A percentile compares a stretch with the other conserved stretches of the same genome.
These are phyloP conservation scores for Clavispora vitiphila DNA, from an alignment of 805 yeast species.

Conservation along the genomic window DNA sequence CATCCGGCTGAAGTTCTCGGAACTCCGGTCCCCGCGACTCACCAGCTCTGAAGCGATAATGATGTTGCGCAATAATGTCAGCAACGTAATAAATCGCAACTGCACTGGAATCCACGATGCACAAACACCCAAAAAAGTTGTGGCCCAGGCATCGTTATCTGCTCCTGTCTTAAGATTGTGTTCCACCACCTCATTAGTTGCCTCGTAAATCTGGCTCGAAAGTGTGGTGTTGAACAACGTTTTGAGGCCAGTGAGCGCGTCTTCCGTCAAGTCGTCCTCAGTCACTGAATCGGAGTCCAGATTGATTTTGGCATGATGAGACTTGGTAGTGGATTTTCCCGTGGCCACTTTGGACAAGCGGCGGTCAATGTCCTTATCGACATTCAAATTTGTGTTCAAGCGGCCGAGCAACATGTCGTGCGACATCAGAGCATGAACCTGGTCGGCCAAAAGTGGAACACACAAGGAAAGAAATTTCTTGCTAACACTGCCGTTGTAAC, in stretches of 20 bases:
- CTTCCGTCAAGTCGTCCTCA: constrained; percentile 38
- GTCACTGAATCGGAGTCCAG: constrained; percentile 34
- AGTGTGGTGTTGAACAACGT: constrained; percentile 61
- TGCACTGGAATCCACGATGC: constrained; percentile 80
- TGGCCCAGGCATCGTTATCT: constrained; percentile 43
- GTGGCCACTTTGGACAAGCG: constrained; percentile 24
- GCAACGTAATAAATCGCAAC: constrained; percentile 59
- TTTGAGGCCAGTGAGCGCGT: constrained; percentile 47
- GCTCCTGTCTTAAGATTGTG: constrained; percentile 25
- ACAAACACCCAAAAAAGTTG: constrained; percentile 54
- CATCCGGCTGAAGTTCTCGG: constrained; percentile 20
- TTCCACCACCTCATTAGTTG: constrained; percentile 49
- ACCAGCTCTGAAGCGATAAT: constrained; percentile 17
- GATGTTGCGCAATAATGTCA: constrained; percentile 34
- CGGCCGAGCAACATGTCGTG: constrained; percentile 18
- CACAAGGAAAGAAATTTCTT: constrained; percentile 26
- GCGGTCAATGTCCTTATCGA: constrained; percentile 18
- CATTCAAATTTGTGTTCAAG: constrained; percentile 23
- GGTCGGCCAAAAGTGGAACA: constrained; percentile 34
- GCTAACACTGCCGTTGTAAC: constrained; percentile 26
- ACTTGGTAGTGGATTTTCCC: constrained; percentile 14
- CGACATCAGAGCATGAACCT: constrained; percentile 22
- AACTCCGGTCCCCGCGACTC: constrained; percentile 6
- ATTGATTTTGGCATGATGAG: constrained; percentile 11
- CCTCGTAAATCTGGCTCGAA: constrained; percentile 52